Evolutionary conservation across 2,329 filamentous ascomycete species (phyloP), one percentile per base, ranked within the genome.

Genomic region (Diaporthe sp.): DNA sequence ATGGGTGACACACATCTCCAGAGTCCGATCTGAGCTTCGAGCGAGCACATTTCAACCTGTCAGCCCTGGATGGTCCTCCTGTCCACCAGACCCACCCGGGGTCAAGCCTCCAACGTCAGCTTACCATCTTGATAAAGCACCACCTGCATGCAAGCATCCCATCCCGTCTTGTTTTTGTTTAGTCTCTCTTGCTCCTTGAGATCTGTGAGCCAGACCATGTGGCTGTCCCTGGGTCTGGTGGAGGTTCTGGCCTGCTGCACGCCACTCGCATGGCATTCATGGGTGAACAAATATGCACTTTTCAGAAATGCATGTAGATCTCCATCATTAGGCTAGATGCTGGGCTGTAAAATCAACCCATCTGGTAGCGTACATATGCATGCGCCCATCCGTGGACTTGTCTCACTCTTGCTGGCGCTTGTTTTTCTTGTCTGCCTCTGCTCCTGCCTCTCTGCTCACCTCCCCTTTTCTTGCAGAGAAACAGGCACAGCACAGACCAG

Each of bases 401-500:
- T 62, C 57, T 61, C 34, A 61, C 31, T 61, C 34, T n/a, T 37
- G 51, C 51, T 55, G 28, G n/a, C 12, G 22, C 49, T 53, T 25
- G 44, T 22, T 46, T 22, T 19, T 46, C n/a, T 8, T 17, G 8
- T 17, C 19, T 59, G 19, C 28, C 53, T 22, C 31, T 58, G 34
- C 34, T 58, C 25, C 51, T 53, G n/a, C 42, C 42, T 34, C 17
- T n/a, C 57, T 61, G 10, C 58, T 42, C 15, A 9, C 22, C n/a
- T 44, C 39, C 42, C 59, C 39, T 28, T 44, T 69, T 69, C 51
- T 28, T n/a, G 61, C 61, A 46, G 39, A 31, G n/a, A 22, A 13
- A 13, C 28, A 39, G 22, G 42, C 59, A 31, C 44, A 55, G 65
- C 65, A 69, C 65, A 55, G 65, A 69, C 65, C 65, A 69, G 34